Conservation (phyloP, 805 yeast genomes). For the Yueomyces sinensis region DNA sequence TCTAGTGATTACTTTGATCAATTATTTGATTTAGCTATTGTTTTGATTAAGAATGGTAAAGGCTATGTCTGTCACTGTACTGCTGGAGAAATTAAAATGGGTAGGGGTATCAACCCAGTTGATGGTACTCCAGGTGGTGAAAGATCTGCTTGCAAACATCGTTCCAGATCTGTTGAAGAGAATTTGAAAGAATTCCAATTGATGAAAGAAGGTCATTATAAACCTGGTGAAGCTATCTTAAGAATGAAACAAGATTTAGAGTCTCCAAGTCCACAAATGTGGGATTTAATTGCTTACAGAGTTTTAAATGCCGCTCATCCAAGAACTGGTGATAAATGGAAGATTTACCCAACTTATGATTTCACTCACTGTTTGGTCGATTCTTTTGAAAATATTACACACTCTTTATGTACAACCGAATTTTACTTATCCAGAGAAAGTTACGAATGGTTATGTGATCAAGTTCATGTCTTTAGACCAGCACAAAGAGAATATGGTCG, state of each 20-base stretch:
- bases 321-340: constrained; percentile 96
- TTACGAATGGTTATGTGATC: constrained; percentile 98
- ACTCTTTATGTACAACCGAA: constrained; percentile 93
- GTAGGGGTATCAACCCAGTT: constrained; percentile 80
- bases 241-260: constrained; percentile 92
- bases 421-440: constrained; percentile 85
- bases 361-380: constrained; percentile 98
- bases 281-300: constrained; percentile 97
- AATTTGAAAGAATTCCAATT: constrained; percentile 70
- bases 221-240: constrained; percentile 84
- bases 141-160: constrained; percentile 70
- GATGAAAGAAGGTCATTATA: constrained; percentile 83
- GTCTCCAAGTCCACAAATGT: constrained; percentile 96
- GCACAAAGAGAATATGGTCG: constrained; percentile 99
- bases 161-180: constrained; percentile 58
- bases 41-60: constrained; percentile 50
- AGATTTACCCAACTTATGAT: constrained; percentile 95
- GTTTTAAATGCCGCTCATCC: constrained; percentile 87
- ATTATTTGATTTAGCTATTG: constrained; percentile 80
- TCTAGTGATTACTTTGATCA: constrained; percentile 91
- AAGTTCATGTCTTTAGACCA: constrained; percentile 88
- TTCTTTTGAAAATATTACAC: constrained; percentile 91
- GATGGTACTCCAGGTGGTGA: constrained; percentile 94
- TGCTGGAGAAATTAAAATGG: constrained; percentile 75
- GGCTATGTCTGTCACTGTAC: constrained; percentile 94